Conservation (phyloP, 1,139 yeast genomes). For the Sugiyamaella neomexicana region DNA sequence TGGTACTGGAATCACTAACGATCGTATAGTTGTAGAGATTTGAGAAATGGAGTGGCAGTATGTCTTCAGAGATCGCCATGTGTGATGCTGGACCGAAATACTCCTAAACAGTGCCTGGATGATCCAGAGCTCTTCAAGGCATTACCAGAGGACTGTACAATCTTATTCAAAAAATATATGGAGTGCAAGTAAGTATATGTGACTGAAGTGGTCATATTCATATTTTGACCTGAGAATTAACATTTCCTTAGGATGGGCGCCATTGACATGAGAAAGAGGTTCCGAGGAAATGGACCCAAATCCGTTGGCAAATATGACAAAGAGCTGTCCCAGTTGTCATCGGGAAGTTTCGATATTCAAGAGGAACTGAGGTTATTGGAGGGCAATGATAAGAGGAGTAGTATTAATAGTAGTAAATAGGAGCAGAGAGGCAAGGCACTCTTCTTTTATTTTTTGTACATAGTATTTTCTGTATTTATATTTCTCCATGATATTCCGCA, state of each 20-base stretch:
- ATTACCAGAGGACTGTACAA: constrained; percentile 84
- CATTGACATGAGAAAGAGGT: constrained; percentile 56
- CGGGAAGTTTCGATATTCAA: constrained; percentile 76
- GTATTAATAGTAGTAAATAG: constrained; percentile 5
- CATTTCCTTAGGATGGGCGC: constrained; percentile 15
- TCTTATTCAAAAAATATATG: constrained; percentile 79
- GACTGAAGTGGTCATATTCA: neutral
- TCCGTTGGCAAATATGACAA: constrained; percentile 93
- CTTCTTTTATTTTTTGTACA: constrained; percentile 6
- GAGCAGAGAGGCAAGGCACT: neutral
- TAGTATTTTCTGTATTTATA: constrained; percentile 10
- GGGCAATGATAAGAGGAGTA: constrained; percentile 11
- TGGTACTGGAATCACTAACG: neutral
- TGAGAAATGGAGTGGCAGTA: constrained; percentile 87
- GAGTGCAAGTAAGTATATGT: constrained; percentile 62
- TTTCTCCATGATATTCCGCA: neutral
- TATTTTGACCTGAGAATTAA: neutral
- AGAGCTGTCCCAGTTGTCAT: constrained; percentile 71
- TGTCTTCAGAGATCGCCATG: constrained; percentile 96
- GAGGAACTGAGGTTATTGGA: constrained; percentile 53
- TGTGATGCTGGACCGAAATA: constrained; percentile 83
- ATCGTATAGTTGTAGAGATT: constrained; percentile 77
- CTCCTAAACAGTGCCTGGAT: constrained; percentile 84
- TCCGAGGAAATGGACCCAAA: constrained; percentile 90
- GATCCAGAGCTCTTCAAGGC: constrained; percentile 74